Conservation (phyloP, 1,284 basidiomycete species). For the Fomitiporia mediterranea region DNA sequence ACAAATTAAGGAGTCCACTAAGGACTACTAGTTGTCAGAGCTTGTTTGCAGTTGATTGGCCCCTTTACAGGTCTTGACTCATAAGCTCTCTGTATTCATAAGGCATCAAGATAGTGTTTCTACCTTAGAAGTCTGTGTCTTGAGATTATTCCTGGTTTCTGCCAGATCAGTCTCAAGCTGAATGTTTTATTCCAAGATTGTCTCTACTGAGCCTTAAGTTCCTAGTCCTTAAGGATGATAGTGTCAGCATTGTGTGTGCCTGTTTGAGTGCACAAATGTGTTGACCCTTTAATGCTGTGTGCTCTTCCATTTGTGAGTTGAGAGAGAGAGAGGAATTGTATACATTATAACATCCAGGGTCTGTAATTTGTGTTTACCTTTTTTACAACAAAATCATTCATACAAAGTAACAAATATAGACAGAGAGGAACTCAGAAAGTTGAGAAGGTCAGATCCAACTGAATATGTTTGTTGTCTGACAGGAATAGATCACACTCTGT, state of each 20-base stretch:
- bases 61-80: slow-evolving; percentile 87
- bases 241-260: slow-evolving; percentile 71
- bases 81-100: slow-evolving; percentile 77
- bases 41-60: slow-evolving; percentile 81
- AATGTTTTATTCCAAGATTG: slow-evolving; percentile 60
- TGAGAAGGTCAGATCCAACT: slow-evolving; percentile 68
- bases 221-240: slow-evolving; percentile 74
- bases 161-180: slow-evolving; percentile 71
- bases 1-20: slow-evolving; percentile 79
- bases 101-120: slow-evolving; percentile 63
- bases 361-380: slow-evolving; percentile 11
- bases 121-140: slow-evolving; percentile 65
- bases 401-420: slow-evolving; percentile 12
- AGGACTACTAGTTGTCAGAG: slow-evolving; percentile 79
- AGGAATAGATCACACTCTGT: slow-evolving; percentile 88
- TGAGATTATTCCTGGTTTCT: slow-evolving; percentile 76
- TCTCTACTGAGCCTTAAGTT: slow-evolving; percentile 75
- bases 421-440: slow-evolving; percentile 90
- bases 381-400: too few species aligned
- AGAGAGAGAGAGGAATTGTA: slow-evolving; percentile 63
- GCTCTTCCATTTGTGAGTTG: slow-evolving; percentile 68
- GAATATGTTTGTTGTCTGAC: slow-evolving; percentile 78
- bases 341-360: slow-evolving; percentile 91
- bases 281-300: slow-evolving; percentile 67
- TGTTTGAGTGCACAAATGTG: slow-evolving; percentile 86